These are phyloP conservation scores for Wickerhamiella azyma DNA, from an alignment of 805 yeast species.

Conservation along the genomic window DNA sequence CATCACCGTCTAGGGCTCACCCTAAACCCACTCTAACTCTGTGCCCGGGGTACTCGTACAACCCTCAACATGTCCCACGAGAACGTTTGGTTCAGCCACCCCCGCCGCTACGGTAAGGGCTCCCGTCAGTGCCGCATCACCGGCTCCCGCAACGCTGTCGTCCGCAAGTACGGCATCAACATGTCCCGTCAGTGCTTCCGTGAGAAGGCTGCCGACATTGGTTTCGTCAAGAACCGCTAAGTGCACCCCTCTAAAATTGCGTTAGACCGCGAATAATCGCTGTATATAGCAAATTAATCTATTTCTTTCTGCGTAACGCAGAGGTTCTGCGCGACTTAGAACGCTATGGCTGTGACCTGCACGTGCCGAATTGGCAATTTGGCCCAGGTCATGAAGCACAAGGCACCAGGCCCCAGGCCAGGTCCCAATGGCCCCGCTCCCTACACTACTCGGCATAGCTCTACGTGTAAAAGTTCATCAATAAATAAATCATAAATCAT, in stretches of 20 bases:
- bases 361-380: too few relatives aligned
- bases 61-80: constrained; percentile 93
- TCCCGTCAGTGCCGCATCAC: constrained; percentile 99
- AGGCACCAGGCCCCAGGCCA: too few relatives aligned
- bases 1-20: neutral
- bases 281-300: neutral
- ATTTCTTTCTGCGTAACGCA: neutral
- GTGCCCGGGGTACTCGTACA: neutral
- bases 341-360: too few relatives aligned
- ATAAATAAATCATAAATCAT: neutral
- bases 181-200: constrained; percentile 99
- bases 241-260: constrained; percentile 1
- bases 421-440: too few relatives aligned
- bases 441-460: too few relatives aligned
- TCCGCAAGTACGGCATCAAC: constrained; percentile 99
- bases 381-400: too few relatives aligned
- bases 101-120: constrained; percentile 99
- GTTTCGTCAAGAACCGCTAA: constrained; percentile 98
- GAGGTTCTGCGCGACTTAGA: too few relatives aligned
- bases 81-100: constrained; percentile 99
- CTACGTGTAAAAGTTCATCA: neutral
- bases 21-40: neutral
- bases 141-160: constrained; percentile 96
- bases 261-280: neutral
- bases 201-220: constrained; percentile 98